Percentiles rank a stretch among this genome's conserved stretches.
phyloP scores from a whole-genome alignment of 345 rosid species.

The Jatropha curcas region DNA sequence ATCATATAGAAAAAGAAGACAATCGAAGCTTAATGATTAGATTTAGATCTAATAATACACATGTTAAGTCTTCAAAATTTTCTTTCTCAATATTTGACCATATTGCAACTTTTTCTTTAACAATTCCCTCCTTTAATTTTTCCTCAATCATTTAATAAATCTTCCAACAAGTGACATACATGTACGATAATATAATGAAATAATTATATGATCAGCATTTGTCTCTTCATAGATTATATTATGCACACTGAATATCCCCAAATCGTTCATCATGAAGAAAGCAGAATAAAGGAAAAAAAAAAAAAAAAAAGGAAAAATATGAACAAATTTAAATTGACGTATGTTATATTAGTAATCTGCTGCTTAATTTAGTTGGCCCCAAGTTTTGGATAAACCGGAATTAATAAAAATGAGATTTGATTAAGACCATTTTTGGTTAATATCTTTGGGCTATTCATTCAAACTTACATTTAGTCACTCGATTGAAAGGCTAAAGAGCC shows the following conservation, averaged over 20 bases:
- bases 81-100: background rate
- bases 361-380: background rate
- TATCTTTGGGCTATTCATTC: background rate
- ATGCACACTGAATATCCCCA: background rate
- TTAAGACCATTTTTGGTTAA: background rate
- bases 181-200: background rate
- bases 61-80: background rate
- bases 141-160: background rate
- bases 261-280: background rate
- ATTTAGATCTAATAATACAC: background rate
- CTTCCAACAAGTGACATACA: background rate
- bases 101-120: background rate
- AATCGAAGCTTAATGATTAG: slow-evolving; percentile 17
- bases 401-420: background rate
- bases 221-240: background rate
- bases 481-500: background rate
- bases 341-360: no score
- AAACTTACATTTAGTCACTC: background rate
- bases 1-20: background rate
- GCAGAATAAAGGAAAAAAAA: background rate
- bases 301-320: background rate
- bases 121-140: background rate
- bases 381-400: background rate
- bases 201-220: background rate
- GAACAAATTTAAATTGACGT: background rate